Evolutionary conservation across 257 asterid species (phyloP), one percentile per base, ranked within the genome.

Genomic region (Solanum habrochaites): DNA sequence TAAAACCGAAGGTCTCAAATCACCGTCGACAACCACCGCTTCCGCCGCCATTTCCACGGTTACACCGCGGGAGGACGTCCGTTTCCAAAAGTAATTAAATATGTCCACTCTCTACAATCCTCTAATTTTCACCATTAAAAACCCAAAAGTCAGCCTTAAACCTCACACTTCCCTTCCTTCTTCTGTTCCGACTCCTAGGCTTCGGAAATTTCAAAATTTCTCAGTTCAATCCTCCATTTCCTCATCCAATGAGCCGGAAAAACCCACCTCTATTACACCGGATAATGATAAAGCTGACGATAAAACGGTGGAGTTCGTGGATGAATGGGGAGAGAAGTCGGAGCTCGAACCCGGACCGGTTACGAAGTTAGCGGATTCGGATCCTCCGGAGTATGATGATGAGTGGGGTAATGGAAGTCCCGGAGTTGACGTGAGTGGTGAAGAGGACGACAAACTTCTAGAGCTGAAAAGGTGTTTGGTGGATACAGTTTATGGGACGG

Each of bases 241-340:
- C 64, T 86, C 91, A 40, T 73, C 87, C 25, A 85, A 35, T 23
- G 85, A 85, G 10, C 89, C 84, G 85, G 73, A 71, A 66, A 74
- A 72, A 8, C 89, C 70, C 82, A 77, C 25, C n/a, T 39, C 29
- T 29, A 56, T 83, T 71, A 56, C 49, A 8, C 49, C 77, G 8
- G 86, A 83, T 1, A 73, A 45, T 64, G 74, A 74, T 40, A 82
- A 7, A 56, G 73, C 89, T 2, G 91, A 86, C 13, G 67, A 70
- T 31, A 85, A 91, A 8, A 92, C 94, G 3, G 42, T 18, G 5
- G 43, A 88, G 6, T 29, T 88, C 47, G 90, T 78, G 1, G 99
- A 96, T 77, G 99, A 95, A 89, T 95, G 97, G 98, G 99, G 98
- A 2, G 98, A 97, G 83, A 93, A 94, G 62, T 25, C 98, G 29